Base-by-base conservation (phyloP, 306 rosid genomes). In the Gastrolobium villosum region DNA sequence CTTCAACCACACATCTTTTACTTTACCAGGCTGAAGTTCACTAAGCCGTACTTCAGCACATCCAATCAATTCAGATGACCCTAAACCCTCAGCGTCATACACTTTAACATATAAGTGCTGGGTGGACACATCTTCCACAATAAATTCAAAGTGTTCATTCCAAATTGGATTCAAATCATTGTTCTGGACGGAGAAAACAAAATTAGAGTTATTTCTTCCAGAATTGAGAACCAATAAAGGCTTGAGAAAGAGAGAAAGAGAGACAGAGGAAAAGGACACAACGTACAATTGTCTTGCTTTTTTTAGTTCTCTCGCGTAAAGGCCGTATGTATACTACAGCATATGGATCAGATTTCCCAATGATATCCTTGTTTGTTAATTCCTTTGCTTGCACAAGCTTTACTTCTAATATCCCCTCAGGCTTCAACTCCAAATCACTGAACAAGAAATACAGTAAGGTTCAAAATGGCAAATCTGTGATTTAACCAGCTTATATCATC, bases 351-450 rank as follows among this genome's bases (percentile, higher is more conserved):
- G 99, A 96, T 83, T 96, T 96, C 74, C 99, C 99, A 54, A 96
- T 83, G 20, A 96, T 10, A 78, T 96, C 99, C 83, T 96, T 96
- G 89, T 96, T 96, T 63, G 97, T 93, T 67, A 96, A 86, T 8
- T 81, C 97, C 88, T 93, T 96, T 31, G 96, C 99, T 86, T 96
- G 99, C 72, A 96, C 99, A 82, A 96, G 98, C 86, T 96, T 96
- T 75, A 96, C 98, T 82, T 96, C 99, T 80, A 96, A 83, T 71
- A 88, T 80, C 66, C 99, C 99, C 10, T 85, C 94, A 73, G 99
- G 93, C 85, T 96, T 96, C 85, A 96, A 79, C 86, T 96, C 99
- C 82, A 96, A 81, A 74, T 96, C 97, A 87, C 99, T 96, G 80
- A 72, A 81, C 57, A 86, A 83, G 74, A 75, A 74, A 72, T 57